Evolutionary conservation across 1,284 basidiomycete species (phyloP), one percentile per base, ranked within the genome.

Genomic region (Puccinia novopanici): DNA sequence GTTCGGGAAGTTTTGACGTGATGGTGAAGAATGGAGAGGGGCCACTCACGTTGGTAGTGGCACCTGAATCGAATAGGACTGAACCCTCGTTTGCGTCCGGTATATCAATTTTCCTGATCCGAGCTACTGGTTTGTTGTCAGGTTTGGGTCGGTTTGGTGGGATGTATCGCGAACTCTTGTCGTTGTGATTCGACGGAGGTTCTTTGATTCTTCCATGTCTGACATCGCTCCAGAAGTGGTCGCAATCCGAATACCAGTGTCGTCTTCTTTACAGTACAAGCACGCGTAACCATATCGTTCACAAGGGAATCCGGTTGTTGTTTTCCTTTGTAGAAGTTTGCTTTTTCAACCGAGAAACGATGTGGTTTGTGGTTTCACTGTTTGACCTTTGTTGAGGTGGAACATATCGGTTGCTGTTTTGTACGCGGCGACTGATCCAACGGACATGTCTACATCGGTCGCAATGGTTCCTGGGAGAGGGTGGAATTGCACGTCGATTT

Each of bases 21-120:
- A 61, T 61, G 10, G 57, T 30, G 57, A 61, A 61, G 34, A 61
- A 61, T 61, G 57, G 57, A 22, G 57, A 61, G 8, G 24, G 24
- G 6, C n/a, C 57, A 37, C 24, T 61, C 57, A 61, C 34, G 30
- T 61, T 61, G 10, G 57, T 61, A 37, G 57, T 61, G 57, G 57
- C 57, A 61, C 57, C 57, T 5, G 57, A 61, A 19, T 61, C 57
- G 12, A 61, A 24, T 27, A 30, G 24, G 3, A 61, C 57, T 61
- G 10, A 3, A 5, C 57, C 12, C 17, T 61, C 19, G 34, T 15
- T 24, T 4, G 24, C 6, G 6, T 27, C 34, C 3, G 57, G 57
- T 3, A 61, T 30, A 22, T 61, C n/a, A 4, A 61, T 61, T 30
- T 37, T 27, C 22, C 57, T 30, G 6, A 61, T 3, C 34, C 30